These are phyloP conservation scores for Fusarium kyushuense DNA, from an alignment of 2,329 filamentous ascomycete species.

Conservation along the genomic window DNA sequence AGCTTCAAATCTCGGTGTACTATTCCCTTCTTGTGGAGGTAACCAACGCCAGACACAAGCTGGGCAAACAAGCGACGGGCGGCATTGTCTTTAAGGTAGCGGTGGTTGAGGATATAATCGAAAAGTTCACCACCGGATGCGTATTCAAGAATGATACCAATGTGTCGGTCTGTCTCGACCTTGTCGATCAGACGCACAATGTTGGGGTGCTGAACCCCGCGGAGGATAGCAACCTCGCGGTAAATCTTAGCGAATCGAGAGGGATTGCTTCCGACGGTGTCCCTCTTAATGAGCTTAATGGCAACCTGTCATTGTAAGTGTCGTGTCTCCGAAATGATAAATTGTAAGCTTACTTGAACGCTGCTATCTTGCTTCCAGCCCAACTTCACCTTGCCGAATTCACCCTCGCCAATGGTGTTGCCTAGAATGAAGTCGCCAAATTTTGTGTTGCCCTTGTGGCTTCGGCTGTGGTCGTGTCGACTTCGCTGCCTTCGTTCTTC, in stretches of 20 bases:
- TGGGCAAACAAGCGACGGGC: conserved; percentile 94
- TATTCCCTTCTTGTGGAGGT: conserved; percentile 98
- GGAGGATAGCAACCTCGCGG: conserved; percentile 92
- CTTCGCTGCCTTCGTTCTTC: conserved; percentile 65
- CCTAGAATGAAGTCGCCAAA: conserved; percentile 97
- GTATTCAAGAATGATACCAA: conserved; percentile 98
- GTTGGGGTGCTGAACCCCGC: conserved; percentile 90
- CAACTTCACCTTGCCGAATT: conserved; percentile 98
- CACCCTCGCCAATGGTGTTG: conserved; percentile 95
- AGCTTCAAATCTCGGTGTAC: conserved; percentile 97
- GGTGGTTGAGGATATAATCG: conserved; percentile 96
- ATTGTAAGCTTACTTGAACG: conserved; percentile 70
- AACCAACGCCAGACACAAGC: conserved; percentile 94
- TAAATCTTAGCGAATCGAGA: conserved; percentile 95
- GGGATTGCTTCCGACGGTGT: conserved; percentile 88
- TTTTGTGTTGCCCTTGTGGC: conserved; percentile 76
- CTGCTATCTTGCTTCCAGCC: conserved; percentile 97
- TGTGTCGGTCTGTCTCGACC: conserved; percentile 96
- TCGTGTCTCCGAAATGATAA: not conserved
- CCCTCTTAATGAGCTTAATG: conserved; percentile 96
- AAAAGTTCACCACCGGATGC: conserved; percentile 97
- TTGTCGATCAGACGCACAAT: conserved; percentile 98
- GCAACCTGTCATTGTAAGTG: conserved; percentile 73
- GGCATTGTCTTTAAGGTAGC: conserved; percentile 93
- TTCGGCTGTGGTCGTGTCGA: conserved; percentile 67